A percentile compares a stretch with the other conserved stretches of the same genome.
phyloP scores from a whole-genome alignment of 2,329 filamentous ascomycete species.

The Pseudodiploospora longispora region DNA sequence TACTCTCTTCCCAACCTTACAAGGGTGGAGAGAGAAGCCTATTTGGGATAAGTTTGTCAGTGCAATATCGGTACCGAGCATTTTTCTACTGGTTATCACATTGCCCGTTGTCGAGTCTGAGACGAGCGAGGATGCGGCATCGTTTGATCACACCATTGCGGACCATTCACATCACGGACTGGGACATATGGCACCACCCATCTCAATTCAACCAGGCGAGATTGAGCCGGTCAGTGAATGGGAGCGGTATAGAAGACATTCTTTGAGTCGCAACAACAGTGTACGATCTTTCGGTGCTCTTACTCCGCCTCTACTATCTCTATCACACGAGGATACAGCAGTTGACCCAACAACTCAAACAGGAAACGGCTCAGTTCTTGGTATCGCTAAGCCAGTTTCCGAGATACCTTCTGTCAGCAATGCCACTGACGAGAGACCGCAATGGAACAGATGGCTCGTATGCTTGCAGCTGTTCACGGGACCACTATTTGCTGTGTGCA shows the following conservation, averaged over 20 bases:
- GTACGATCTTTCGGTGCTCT: constrained; percentile 4
- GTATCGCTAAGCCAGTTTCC: constrained; percentile 23
- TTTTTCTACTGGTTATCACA: constrained; percentile 83
- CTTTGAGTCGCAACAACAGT: constrained; percentile 22
- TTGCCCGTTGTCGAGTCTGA: constrained; percentile 80
- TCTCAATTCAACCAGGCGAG: constrained; percentile 25
- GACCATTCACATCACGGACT: constrained; percentile 21
- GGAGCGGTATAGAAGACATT: constrained; percentile 48
- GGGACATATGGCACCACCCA: constrained; percentile 24
- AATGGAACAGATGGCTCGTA: constrained; percentile 90
- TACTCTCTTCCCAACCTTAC: constrained; percentile 81
- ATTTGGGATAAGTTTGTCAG: constrained; percentile 78
- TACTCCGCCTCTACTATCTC: constrained; percentile 12
- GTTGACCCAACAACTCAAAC: constrained; percentile 4
- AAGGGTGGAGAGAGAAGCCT: constrained; percentile 73
- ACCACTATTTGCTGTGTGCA: constrained; percentile 70
- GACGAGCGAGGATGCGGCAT: constrained; percentile 36
- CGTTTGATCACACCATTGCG: constrained; percentile 16
- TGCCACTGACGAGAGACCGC: constrained; percentile 34
- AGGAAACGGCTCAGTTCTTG: neutral
- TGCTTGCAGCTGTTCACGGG: constrained; percentile 79
- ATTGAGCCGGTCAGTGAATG: constrained; percentile 45
- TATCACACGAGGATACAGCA: constrained; percentile 15
- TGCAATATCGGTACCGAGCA: constrained; percentile 76
- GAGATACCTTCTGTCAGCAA: constrained; percentile 24